These are phyloP conservation scores for Lipomyces chichibuensis DNA, from an alignment of 805 yeast species.

Conservation along the genomic window DNA sequence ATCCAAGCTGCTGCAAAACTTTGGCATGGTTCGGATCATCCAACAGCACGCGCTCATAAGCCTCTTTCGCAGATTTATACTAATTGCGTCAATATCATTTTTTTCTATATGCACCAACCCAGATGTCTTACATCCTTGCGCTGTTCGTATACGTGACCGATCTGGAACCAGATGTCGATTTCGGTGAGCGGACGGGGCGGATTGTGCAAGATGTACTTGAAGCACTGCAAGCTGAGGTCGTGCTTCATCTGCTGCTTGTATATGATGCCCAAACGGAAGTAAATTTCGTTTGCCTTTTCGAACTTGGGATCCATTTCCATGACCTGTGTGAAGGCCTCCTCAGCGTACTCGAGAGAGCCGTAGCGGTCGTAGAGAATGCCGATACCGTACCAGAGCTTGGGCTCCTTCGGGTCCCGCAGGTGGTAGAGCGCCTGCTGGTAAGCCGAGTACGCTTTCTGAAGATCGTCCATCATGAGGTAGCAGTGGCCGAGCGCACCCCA, in stretches of 20 bases:
- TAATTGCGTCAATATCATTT: background rate
- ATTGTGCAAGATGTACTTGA: conserved; percentile 82
- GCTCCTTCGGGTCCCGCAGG: conserved; percentile 89
- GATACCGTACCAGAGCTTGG: conserved; percentile 97
- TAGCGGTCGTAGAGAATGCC: conserved; percentile 95
- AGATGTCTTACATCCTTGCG: conserved; percentile 62
- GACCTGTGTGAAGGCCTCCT: conserved; percentile 96
- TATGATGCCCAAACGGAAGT: conserved; percentile 93
- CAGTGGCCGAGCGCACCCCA: conserved; percentile 94
- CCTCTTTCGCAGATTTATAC: conserved; percentile 88
- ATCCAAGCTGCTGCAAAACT: conserved; percentile 93
- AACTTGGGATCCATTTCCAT: conserved; percentile 93
- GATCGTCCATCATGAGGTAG: conserved; percentile 92
- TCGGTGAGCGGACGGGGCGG: conserved; percentile 97
- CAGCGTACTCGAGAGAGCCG: conserved; percentile 95
- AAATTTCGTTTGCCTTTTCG: conserved; percentile 94
- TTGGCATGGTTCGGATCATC: conserved; percentile 94
- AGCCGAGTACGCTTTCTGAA: conserved; percentile 93
- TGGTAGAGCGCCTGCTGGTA: conserved; percentile 95
- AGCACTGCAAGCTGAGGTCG: conserved; percentile 87
- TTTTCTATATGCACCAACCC: background rate
- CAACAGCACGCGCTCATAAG: conserved; percentile 87
- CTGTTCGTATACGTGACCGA: conserved; percentile 93
- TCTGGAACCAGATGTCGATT: conserved; percentile 98
- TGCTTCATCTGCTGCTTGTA: conserved; percentile 93